A percentile compares a stretch with the other conserved stretches of the same genome.
These are phyloP conservation scores for Diaporthe velutina DNA, from an alignment of 2,329 filamentous ascomycete genomes.

Conservation along the genomic window DNA sequence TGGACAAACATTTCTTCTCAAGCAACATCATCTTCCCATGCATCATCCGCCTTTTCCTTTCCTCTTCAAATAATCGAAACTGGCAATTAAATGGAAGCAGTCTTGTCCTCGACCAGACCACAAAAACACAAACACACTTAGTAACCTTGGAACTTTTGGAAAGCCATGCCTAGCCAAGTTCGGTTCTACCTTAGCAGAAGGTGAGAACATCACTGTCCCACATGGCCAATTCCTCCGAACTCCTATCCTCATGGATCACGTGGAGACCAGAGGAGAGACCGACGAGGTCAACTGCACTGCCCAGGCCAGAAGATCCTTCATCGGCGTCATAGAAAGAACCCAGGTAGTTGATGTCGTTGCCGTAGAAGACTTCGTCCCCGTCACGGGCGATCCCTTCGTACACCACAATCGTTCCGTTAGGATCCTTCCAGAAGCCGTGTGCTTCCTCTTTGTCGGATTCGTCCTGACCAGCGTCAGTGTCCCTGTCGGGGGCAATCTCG, in stretches of 20 bases:
- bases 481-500: background rate
- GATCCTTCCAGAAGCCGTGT: conserved; percentile 28
- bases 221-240: conserved; percentile 24
- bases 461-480: background rate
- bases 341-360: conserved; percentile 32
- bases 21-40: background rate
- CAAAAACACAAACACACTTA: background rate
- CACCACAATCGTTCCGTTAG: conserved; percentile 24
- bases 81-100: background rate
- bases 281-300: conserved; percentile 15
- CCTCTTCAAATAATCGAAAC: background rate
- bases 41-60: background rate
- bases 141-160: accelerated
- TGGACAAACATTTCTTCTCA: background rate
- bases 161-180: background rate
- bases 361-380: conserved; percentile 25
- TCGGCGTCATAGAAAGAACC: conserved; percentile 30
- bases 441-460: background rate
- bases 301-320: conserved; percentile 21
- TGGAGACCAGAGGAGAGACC: conserved; percentile 15
- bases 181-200: background rate
- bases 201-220: conserved; percentile 21
- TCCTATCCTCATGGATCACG: conserved; percentile 21
- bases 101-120: background rate
- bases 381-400: conserved; percentile 31